Evolutionary conservation across 2,329 filamentous ascomycete genomes (phyloP).

Genomic region (Pseudogymnoascus sp.): DNA sequence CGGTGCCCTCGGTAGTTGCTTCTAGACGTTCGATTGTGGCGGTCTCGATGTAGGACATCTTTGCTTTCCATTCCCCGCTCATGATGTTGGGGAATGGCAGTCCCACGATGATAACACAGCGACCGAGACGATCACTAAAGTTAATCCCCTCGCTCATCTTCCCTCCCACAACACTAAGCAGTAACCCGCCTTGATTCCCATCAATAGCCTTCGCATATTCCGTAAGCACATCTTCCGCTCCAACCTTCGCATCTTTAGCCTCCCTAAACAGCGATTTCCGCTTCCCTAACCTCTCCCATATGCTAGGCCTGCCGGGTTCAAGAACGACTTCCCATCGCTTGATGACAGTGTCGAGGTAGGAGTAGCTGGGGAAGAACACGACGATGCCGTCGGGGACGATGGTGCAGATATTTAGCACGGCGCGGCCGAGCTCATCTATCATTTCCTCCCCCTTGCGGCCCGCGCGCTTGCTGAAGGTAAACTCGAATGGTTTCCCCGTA

Average conservation of each 20-base stretch:
- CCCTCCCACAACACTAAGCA: conserved; percentile 86
- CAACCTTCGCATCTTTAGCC: conserved; percentile 39
- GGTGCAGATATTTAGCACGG: conserved; percentile 62
- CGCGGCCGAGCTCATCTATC: conserved; percentile 64
- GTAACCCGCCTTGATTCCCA: conserved; percentile 57
- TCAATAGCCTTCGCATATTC: conserved; percentile 64
- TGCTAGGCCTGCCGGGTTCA: conserved; percentile 23
- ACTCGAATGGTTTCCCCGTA: conserved; percentile 58
- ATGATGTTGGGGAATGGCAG: conserved; percentile 87
- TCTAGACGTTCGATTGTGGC: conserved; percentile 36
- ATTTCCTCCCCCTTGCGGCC: conserved; percentile 45
- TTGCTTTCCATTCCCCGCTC: conserved; percentile 86
- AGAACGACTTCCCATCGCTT: conserved; percentile 45
- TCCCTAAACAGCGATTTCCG: conserved; percentile 58
- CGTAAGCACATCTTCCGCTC: conserved; percentile 66
- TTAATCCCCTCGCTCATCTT: conserved; percentile 98
- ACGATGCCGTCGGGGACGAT: conserved; percentile 82
- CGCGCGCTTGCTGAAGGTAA: conserved; percentile 72
- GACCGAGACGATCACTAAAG: conserved; percentile 82
- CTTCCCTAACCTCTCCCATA: conserved; percentile 50
- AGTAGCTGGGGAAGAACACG: conserved; percentile 92
- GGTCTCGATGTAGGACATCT: conserved; percentile 75
- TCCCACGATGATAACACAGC: conserved; percentile 85
- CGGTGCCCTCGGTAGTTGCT: not conserved
- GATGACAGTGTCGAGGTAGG: conserved; percentile 72